Evolutionary conservation across 352 stramenopile species (phyloP), one percentile per base, ranked within the genome.

Genomic region (Albugo candida): DNA sequence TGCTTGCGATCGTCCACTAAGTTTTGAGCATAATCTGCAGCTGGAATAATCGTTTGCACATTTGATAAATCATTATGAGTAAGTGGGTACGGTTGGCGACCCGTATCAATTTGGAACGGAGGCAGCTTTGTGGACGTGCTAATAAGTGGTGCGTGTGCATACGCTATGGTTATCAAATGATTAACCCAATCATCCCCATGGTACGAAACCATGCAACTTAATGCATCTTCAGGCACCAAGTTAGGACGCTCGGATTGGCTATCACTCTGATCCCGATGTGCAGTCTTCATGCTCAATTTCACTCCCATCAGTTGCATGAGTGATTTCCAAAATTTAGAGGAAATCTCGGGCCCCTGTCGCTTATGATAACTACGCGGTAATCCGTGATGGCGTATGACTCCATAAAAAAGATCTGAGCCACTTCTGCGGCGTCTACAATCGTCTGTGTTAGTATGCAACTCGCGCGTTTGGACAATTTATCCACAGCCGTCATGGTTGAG

Each of bases 61-160:
- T 24, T 47, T 11, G 2, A 47, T 27, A 47, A 2, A 4, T 34
- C 16, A 18, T 24, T 37, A 17, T 11, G 40, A 24, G 21, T 36
- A 18, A 1, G 27, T 2, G 14, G 27, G 35, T 31, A 48, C 8
- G 20, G 14, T 21, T 18, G 24, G 27, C 40, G 40, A 17, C 47
- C 53, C 17, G 34, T 59, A 48, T 64, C 58, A 19, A 64, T 13
- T 27, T 64, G 51, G 37, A 64, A 64, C 0, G 54, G 53, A 34
- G 58, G 46, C 11, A 62, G 12, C 2, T 45, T 45, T 1, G 44
- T 57, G 1, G 54, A 53, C 11, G 24, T 20, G 14, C 42, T 47
- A 10, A 50, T 46, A 4, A 62, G 16, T 11, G 51, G 54, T 5
- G 50, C 44, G 51, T 62, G 54, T 13, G 58, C 48, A 19, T 48